A percentile compares a stretch with the other conserved stretches of the same genome.
phyloP scores from a whole-genome alignment of 257 asterid species.

The Solanum piurae region DNA sequence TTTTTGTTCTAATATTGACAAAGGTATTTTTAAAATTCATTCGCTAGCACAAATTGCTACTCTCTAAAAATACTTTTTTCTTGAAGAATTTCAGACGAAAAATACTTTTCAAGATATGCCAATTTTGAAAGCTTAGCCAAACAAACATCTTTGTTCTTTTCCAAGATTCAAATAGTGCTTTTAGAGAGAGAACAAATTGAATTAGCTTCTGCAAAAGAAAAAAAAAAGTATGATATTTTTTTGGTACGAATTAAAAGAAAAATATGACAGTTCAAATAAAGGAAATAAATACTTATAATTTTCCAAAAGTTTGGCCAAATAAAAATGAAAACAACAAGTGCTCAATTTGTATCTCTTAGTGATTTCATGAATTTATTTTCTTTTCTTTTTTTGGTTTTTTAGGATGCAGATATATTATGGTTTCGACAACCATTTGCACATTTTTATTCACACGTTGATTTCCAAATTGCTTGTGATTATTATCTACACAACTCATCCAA shows the following conservation, averaged over 20 bases:
- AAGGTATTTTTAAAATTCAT: too few relatives aligned
- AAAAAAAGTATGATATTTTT: not conserved
- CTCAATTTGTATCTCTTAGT: not conserved
- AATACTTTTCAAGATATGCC: not conserved
- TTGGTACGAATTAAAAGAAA: not conserved
- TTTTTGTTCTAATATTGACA: not conserved
- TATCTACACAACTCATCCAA: conserved; percentile 7
- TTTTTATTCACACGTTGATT: conserved; percentile 24
- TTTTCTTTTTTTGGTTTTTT: not conserved
- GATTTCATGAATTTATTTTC: not conserved
- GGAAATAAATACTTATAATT: not conserved
- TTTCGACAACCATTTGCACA: conserved; percentile 36
- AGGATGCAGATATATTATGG: conserved; percentile 65
- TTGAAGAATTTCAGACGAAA: not conserved
- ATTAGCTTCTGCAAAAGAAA: not conserved
- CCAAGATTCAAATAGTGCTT: not conserved
- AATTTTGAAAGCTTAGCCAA: not conserved
- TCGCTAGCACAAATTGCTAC: not conserved
- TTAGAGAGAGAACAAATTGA: not conserved
- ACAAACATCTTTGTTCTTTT: too few relatives aligned
- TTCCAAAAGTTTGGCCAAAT: not conserved
- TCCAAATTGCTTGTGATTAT: conserved; percentile 40
- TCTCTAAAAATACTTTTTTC: too few relatives aligned
- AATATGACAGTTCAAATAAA: not conserved
- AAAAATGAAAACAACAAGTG: not conserved